Conservation (phyloP, 1,139 yeast genomes). For the Scheffersomyces illinoinensis region DNA sequence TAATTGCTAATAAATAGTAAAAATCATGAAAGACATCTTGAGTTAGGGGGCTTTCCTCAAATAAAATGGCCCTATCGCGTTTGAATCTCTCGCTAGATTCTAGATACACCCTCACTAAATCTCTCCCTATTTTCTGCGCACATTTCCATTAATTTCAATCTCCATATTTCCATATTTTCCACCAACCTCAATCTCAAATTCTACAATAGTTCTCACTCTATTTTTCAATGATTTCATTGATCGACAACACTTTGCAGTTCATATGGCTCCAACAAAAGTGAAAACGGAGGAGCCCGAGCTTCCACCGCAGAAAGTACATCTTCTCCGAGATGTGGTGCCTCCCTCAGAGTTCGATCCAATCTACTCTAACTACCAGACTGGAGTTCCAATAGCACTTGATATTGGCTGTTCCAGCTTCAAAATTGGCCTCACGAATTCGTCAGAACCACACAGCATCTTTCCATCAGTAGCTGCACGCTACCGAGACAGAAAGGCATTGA, state of each 20-base stretch:
- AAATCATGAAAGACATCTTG: neutral
- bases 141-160: neutral
- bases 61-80: neutral
- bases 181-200: neutral
- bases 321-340: constrained; percentile 47
- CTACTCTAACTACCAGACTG: constrained; percentile 49
- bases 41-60: neutral
- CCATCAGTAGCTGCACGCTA: constrained; percentile 72
- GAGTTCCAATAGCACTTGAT: constrained; percentile 79
- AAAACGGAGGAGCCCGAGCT: constrained; percentile 25
- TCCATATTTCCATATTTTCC: neutral
- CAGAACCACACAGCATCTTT: constrained; percentile 63
- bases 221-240: neutral
- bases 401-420: constrained; percentile 72
- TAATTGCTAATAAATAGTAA: no score
- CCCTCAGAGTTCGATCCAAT: constrained; percentile 51
- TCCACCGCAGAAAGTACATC: constrained; percentile 54
- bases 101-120: neutral
- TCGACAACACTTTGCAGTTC: neutral
- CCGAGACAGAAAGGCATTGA: constrained; percentile 72
- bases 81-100: neutral
- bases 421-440: constrained; percentile 63
- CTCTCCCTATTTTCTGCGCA: neutral
- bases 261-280: constrained; percentile 16
- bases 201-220: neutral